phyloP scores from a whole-genome alignment of 1,284 basidiomycete species.

The Pseudomicrostroma phylloplanum region DNA sequence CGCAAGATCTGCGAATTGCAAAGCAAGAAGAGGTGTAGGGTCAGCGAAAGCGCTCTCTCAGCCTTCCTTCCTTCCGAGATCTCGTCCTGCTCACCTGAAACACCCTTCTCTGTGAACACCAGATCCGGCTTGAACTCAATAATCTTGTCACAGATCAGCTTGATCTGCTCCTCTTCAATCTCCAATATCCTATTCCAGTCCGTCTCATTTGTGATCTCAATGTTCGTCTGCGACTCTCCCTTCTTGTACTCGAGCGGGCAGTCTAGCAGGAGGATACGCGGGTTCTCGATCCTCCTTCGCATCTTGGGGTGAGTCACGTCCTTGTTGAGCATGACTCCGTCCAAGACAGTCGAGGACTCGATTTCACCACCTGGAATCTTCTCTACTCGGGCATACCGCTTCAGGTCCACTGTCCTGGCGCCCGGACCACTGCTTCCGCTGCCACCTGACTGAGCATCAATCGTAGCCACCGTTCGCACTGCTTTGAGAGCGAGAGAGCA shows the following conservation, averaged over 20 bases:
- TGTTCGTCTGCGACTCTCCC: constrained; percentile 96
- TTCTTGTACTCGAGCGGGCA: constrained; percentile 99
- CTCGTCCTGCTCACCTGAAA: constrained; percentile 60
- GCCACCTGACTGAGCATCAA: constrained; percentile 48
- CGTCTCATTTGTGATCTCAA: constrained; percentile 88
- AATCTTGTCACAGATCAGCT: constrained; percentile 76
- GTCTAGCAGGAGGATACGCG: constrained; percentile 82
- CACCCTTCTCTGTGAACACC: constrained; percentile 93
- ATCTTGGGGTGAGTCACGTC: constrained; percentile 98
- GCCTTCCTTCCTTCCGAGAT: neutral
- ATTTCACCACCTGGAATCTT: constrained; percentile 97
- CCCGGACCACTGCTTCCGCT: constrained; percentile 47
- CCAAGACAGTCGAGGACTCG: constrained; percentile 79
- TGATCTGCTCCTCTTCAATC: constrained; percentile 97
- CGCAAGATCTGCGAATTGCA: constrained; percentile 60
- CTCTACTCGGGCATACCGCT: constrained; percentile 93
- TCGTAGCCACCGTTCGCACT: constrained; percentile 69
- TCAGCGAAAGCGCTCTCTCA: neutral
- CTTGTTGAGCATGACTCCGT: constrained; percentile 96
- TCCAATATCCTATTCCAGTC: constrained; percentile 90
- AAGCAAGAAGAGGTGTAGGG: too few relatives aligned
- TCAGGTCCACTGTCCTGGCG: constrained; percentile 80
- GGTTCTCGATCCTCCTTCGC: constrained; percentile 83
- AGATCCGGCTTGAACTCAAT: constrained; percentile 92
- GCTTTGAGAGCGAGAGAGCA: constrained; percentile 88